Conservation (phyloP, 306 rosid species). For the Corylus avellana region DNA sequence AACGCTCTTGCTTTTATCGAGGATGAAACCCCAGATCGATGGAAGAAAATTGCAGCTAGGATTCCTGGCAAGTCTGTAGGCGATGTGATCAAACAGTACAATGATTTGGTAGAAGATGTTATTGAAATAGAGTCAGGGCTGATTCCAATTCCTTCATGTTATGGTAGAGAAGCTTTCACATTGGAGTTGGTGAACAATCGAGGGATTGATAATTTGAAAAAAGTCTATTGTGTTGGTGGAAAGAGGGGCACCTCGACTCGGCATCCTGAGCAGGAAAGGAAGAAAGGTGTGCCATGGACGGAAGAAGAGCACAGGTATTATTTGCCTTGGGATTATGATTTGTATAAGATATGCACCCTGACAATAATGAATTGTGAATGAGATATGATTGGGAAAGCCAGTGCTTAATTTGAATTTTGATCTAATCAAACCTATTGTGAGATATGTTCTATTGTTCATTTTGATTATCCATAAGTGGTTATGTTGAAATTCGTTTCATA, state of each 20-base stretch:
- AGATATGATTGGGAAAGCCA: background rate
- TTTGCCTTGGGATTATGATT: background rate
- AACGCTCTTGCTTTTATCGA: constrained; percentile 78
- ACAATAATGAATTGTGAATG: background rate
- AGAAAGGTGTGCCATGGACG: constrained; percentile 93
- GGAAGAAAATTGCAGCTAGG: constrained; percentile 72
- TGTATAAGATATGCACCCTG: background rate
- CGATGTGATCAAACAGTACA: constrained; percentile 87
- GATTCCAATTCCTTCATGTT: constrained; percentile 73
- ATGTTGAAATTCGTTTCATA: constrained; percentile 10
- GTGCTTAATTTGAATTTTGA: background rate
- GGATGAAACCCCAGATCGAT: constrained; percentile 77
- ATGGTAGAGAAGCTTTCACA: constrained; percentile 57
- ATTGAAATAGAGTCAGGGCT: constrained; percentile 86
- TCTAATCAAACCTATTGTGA: background rate
- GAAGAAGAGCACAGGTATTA: constrained; percentile 93
- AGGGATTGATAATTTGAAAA: constrained; percentile 64
- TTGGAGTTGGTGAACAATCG: constrained; percentile 63
- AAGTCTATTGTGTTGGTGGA: constrained; percentile 52
- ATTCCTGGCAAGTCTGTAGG: constrained; percentile 84
- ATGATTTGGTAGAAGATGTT: constrained; percentile 81
- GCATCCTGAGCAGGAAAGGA: constrained; percentile 80
- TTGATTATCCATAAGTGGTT: background rate
- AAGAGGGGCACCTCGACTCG: constrained; percentile 59
- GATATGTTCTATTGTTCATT: background rate